A percentile compares a stretch with the other conserved stretches of the same genome.
phyloP scores from a whole-genome alignment of 768 basidiomycete species.

The Hygrocybe coccinea region DNA sequence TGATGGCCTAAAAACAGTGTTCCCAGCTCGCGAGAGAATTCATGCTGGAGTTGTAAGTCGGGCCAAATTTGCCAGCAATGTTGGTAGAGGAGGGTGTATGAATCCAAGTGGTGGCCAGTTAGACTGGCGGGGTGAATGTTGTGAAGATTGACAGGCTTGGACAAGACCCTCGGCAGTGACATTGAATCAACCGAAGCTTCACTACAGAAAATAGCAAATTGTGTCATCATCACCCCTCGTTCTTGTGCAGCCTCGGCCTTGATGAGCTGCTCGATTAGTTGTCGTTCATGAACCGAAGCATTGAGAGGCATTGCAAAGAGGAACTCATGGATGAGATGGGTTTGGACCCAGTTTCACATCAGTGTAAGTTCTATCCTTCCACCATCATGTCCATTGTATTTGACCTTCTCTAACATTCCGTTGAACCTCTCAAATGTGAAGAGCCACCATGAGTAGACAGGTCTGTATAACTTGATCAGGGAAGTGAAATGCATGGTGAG shows the following conservation, averaged over 20 bases:
- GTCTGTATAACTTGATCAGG: slow-evolving; percentile 25
- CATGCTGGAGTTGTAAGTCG: slow-evolving; percentile 2
- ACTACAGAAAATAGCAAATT: slow-evolving; percentile 19
- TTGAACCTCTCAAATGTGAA: slow-evolving; percentile 35
- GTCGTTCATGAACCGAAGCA: slow-evolving; percentile 7
- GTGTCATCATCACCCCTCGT: slow-evolving; percentile 19
- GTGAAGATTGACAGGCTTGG: not conserved
- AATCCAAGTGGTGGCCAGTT: not conserved
- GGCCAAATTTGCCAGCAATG: slow-evolving; percentile 12
- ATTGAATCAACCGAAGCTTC: slow-evolving; percentile 6
- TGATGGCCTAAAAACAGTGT: not conserved
- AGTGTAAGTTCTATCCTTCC: slow-evolving; percentile 29
- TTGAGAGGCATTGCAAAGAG: slow-evolving; percentile 15
- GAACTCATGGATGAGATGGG: slow-evolving; percentile 22
- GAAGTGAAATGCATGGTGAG: slow-evolving; percentile 22
- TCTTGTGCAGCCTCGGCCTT: slow-evolving; percentile 10
- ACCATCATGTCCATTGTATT: slow-evolving; percentile 28
- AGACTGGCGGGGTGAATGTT: not conserved
- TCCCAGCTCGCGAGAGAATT: slow-evolving; percentile 1
- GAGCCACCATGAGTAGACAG: slow-evolving; percentile 33
- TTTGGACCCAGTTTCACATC: slow-evolving; percentile 8
- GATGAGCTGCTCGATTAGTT: slow-evolving; percentile 12
- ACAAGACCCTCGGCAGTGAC: not conserved
- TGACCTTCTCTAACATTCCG: slow-evolving; percentile 29
- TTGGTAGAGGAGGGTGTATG: slow-evolving; percentile 8